Base-by-base conservation (phyloP, 1,284 basidiomycete species). In the Takashimella tepidaria region DNA sequence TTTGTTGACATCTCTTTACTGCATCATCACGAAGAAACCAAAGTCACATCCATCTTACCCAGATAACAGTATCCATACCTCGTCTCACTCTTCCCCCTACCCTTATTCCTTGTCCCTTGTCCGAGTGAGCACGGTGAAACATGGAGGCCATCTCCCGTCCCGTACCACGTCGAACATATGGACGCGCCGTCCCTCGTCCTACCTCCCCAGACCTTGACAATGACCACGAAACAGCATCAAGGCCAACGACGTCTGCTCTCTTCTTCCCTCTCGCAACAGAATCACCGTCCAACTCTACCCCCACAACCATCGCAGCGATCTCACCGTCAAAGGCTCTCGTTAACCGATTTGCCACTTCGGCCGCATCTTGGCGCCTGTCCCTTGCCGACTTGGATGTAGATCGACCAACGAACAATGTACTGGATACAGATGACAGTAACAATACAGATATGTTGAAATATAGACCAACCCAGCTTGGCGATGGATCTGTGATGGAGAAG, bases 271-370 rank as follows among this genome's bases (percentile, higher is more conserved):
- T 16, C 8, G 8, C 31, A 8, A 37, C 31, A 37, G n/a, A n/a
- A n/a, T n/a, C n/a, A n/a, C n/a, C n/a, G n/a, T 37, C 31, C 10
- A 37, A 8, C 31, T 8, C 31, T 16, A 16, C 31, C 31, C 31
- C 31, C 10, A 8, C 8, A 8, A 37, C 31, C 8, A 8, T 16
- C 10, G 31, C 31, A 8, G 16, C 16, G 31, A 37, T 43, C 5
- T 65, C 67, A 13, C 63, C 65, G 2, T 47, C 60, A 5, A 67
- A 64, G 47, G 47, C 46, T n/a, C 52, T 66, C 5, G 47, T 64
- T n/a, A 57, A 64, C 46, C 47, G 60, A 37, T 68, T 51, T 41
- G 49, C 55, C 1, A 24, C 5, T 2, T 44, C 46, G 2, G 57
- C 47, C 41, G 44, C 53, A 11, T 24, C 50, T 24, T 64, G 61